Conservation (phyloP, 306 rosid species). For the Dalbergia oliveri region DNA sequence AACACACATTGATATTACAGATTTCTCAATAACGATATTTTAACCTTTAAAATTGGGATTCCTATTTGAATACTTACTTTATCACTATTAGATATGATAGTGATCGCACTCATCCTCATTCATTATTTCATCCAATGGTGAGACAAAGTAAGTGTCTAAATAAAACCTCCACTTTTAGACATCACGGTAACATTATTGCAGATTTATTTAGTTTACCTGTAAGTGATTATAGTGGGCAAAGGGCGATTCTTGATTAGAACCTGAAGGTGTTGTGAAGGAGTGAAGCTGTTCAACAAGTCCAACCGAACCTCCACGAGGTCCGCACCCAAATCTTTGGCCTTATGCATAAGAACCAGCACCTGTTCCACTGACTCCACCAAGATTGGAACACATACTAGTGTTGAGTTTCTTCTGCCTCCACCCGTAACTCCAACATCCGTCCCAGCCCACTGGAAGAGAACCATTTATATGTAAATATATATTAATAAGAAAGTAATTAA, state of each 20-base stretch:
- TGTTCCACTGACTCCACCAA: conserved; percentile 3
- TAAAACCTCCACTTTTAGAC: too few relatives aligned
- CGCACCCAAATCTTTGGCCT: conserved; percentile 35
- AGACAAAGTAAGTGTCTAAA: too few relatives aligned
- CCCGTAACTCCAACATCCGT: conserved; percentile 30
- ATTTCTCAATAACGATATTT: too few relatives aligned
- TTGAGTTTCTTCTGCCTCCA: conserved; percentile 53
- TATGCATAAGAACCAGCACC: not conserved
- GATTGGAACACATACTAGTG: conserved; percentile 59
- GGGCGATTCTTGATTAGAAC: conserved; percentile 10
- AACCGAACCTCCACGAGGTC: conserved; percentile 31
- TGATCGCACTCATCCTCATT: too few relatives aligned
- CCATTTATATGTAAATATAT: too few relatives aligned
- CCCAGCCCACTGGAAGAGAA: conserved; percentile 3
- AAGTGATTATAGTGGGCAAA: conserved; percentile 36
- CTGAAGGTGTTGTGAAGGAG: conserved; percentile 12
- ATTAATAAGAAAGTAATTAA: too few relatives aligned
- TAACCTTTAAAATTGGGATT: too few relatives aligned
- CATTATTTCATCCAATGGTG: too few relatives aligned
- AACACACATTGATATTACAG: too few relatives aligned
- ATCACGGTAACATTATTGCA: too few relatives aligned
- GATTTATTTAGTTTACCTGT: conserved; percentile 2
- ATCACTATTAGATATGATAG: too few relatives aligned
- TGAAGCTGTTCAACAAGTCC: conserved; percentile 26
- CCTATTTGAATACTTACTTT: too few relatives aligned